These are phyloP conservation scores for Xanthoparmelia taractica DNA, from an alignment of 495 filamentous ascomycete species.

Conservation along the genomic window DNA sequence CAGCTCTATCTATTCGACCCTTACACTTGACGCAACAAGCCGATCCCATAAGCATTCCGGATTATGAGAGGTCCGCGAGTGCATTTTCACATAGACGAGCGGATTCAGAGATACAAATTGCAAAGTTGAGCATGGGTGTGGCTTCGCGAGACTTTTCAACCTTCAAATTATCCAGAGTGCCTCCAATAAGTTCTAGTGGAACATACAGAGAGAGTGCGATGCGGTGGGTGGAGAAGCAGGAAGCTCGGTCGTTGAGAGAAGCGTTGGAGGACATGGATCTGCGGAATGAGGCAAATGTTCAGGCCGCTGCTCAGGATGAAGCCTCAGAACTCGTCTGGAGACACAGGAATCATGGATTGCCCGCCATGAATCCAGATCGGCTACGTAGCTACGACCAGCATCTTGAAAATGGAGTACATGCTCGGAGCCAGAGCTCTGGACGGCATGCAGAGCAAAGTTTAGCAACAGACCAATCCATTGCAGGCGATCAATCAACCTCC, in stretches of 20 bases:
- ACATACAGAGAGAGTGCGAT: conserved; percentile 73
- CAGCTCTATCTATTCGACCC: conserved; percentile 35
- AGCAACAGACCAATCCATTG: conserved; percentile 28
- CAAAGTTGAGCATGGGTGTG: conserved; percentile 33
- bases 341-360: conserved; percentile 61
- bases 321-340: conserved; percentile 81
- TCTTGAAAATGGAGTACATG: conserved; percentile 53
- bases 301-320: conserved; percentile 73
- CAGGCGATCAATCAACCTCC: conserved; percentile 41
- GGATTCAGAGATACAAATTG: conserved; percentile 31
- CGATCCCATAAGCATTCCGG: conserved; percentile 25
- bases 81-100: conserved; percentile 44
- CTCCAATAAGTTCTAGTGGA: conserved; percentile 39
- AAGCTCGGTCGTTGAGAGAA: conserved; percentile 65
- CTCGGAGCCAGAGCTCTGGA: conserved; percentile 52
- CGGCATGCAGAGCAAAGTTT: conserved; percentile 38
- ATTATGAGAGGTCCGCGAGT: conserved; percentile 41
- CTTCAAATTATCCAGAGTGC: conserved; percentile 28
- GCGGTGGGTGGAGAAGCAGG: conserved; percentile 81
- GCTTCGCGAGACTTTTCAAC: conserved; percentile 40
- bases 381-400: conserved; percentile 56
- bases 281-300: conserved; percentile 59
- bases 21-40: conserved; percentile 5
- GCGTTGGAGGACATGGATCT: conserved; percentile 76
- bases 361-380: conserved; percentile 47